Conservation (phyloP, 2,329 filamentous ascomycete genomes). For the Penicillium sp. region DNA sequence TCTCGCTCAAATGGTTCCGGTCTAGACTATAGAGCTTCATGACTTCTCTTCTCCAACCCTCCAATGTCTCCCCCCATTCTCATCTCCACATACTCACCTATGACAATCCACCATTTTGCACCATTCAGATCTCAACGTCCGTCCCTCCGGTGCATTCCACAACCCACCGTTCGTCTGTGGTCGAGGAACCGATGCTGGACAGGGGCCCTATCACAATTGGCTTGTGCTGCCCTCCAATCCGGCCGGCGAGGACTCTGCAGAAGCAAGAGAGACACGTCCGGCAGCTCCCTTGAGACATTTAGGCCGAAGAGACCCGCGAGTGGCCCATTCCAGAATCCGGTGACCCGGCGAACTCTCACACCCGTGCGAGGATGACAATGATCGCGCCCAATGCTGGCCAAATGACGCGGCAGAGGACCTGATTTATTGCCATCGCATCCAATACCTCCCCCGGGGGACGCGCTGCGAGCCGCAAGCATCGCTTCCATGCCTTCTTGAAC, state of each 20-base stretch:
- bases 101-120: not conserved
- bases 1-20: too few relatives aligned
- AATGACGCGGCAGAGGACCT: conserved; percentile 10
- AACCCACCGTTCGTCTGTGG: conserved; percentile 14
- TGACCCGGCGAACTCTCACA: conserved; percentile 24
- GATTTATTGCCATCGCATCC: conserved; percentile 13
- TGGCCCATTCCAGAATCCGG: conserved; percentile 26
- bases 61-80: not conserved
- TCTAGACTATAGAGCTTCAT: too few relatives aligned
- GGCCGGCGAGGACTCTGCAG: conserved; percentile 14
- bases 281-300: conserved; percentile 25
- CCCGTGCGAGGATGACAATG: conserved; percentile 22
- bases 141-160: conserved; percentile 22
- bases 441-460: conserved; percentile 7
- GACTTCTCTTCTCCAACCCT: too few relatives aligned
- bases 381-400: conserved; percentile 9
- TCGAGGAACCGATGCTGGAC: conserved; percentile 18
- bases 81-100: not conserved
- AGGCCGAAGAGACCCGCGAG: conserved; percentile 22
- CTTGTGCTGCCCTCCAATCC: conserved; percentile 19
- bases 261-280: conserved; percentile 19
- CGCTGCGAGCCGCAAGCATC: conserved; percentile 11
- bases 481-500: conserved; percentile 6
- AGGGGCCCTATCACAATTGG: conserved; percentile 16
- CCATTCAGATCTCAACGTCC: not conserved